phyloP scores from a whole-genome alignment of 106 monocot species.

The Chionographis japonica region DNA sequence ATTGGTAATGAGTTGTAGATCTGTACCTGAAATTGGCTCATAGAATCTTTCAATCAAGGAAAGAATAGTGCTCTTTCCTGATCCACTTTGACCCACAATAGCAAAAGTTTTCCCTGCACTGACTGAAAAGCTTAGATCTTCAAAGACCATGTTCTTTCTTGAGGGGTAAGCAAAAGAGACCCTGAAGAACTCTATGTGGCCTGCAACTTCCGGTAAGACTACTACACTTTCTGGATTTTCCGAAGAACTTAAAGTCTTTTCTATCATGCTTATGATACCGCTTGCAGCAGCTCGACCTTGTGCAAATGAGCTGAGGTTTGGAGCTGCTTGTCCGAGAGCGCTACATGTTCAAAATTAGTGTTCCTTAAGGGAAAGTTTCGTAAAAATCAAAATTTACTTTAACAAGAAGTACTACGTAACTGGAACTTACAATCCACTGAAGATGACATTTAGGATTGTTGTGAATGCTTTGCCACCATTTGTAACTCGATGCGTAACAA shows the following conservation, averaged over 20 bases:
- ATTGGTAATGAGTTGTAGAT: not conserved
- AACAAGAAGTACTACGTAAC: not conserved
- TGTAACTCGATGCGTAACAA: conserved; percentile 27
- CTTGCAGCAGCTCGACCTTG: conserved; percentile 23
- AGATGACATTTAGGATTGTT: conserved; percentile 41
- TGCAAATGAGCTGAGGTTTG: conserved; percentile 21
- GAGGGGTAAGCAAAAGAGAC: conserved; percentile 15
- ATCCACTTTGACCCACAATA: conserved; percentile 14
- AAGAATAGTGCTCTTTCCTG: conserved; percentile 15
- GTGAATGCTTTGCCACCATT: conserved; percentile 56
- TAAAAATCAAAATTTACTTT: not conserved
- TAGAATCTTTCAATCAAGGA: conserved; percentile 15
- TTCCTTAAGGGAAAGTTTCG: not conserved
- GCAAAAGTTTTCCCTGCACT: conserved; percentile 8
- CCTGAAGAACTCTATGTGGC: conserved; percentile 7
- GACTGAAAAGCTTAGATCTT: conserved; percentile 8
- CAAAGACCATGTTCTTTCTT: conserved; percentile 8
- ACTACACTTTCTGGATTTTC: conserved; percentile 1
- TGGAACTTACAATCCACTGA: conserved; percentile 48
- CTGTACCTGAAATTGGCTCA: conserved; percentile 12
- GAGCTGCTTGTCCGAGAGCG: conserved; percentile 34
- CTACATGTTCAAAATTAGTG: conserved; percentile 8
- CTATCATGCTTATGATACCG: conserved; percentile 17
- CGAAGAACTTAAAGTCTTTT: conserved; percentile 5
- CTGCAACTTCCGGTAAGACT: conserved; percentile 14